Evolutionary conservation across 2,329 filamentous ascomycete genomes (phyloP).

Genomic region (Fusarium solani-melongenae): DNA sequence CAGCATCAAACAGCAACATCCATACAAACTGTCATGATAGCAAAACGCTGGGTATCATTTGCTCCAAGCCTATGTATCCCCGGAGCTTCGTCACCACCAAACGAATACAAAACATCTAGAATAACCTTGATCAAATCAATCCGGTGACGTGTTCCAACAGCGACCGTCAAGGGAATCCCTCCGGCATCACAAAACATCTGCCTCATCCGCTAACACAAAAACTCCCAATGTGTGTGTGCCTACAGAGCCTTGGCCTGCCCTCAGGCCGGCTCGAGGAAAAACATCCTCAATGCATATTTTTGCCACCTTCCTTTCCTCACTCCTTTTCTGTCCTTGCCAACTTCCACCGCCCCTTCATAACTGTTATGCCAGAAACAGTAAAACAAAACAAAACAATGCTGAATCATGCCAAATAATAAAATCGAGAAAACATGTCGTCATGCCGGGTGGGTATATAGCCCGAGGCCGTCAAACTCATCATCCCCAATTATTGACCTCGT

Average conservation of each 20-base stretch:
- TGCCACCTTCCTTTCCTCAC: background rate
- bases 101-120: conserved; percentile 26
- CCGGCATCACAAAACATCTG: conserved; percentile 25
- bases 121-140: background rate
- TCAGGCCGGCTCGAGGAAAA: conserved; percentile 13
- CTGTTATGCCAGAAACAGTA: conserved; percentile 26
- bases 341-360: conserved; percentile 1
- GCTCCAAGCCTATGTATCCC: conserved; percentile 32
- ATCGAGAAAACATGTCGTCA: conserved; percentile 33
- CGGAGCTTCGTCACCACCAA: conserved; percentile 26
- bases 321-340: conserved; percentile 23
- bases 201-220: conserved; percentile 10
- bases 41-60: conserved; percentile 46
- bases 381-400: conserved; percentile 10
- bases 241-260: conserved; percentile 4
- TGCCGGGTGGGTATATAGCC: conserved; percentile 46
- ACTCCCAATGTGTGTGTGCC: conserved; percentile 22
- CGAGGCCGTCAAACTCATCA: conserved; percentile 27
- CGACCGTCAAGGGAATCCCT: conserved; percentile 21
- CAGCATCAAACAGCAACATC: background rate
- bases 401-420: conserved; percentile 16
- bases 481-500: conserved; percentile 24
- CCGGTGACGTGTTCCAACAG: conserved; percentile 14
- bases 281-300: conserved; percentile 20
- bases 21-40: background rate